Conservation (phyloP, 371 early-diverging fungal species). For the Nematocida sp. region DNA sequence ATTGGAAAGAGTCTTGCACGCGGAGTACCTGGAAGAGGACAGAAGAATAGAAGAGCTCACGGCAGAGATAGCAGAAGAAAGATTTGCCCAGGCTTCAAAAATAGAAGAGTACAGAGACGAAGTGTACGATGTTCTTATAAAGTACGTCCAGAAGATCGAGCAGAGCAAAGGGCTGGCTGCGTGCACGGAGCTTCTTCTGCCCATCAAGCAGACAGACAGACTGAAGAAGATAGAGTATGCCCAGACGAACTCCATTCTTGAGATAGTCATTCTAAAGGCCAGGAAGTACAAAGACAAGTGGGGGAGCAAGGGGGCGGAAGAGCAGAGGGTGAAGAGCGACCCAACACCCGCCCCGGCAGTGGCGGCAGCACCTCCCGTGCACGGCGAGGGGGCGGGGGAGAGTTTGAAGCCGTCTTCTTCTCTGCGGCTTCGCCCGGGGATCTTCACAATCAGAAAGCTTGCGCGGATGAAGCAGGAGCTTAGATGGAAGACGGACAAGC, state of each 20-base stretch:
- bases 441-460: conserved; percentile 33
- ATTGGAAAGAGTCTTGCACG: not conserved
- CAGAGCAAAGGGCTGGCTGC: not conserved
- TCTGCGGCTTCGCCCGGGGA: conserved; percentile 3
- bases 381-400: not conserved
- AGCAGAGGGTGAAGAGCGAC: not conserved
- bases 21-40: not conserved
- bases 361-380: not conserved
- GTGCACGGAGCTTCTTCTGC: not conserved
- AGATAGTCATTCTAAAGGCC: conserved; percentile 29
- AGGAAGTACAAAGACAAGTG: conserved; percentile 42
- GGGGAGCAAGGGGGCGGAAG: not conserved
- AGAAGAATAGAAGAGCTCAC: not conserved
- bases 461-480: conserved; percentile 5
- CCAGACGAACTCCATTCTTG: conserved; percentile 37
- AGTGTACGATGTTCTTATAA: conserved; percentile 4
- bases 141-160: conserved; percentile 38
- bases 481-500: not conserved
- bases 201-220: not conserved
- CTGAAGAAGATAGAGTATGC: conserved; percentile 7
- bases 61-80: not conserved
- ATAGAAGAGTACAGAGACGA: conserved; percentile 7
- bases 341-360: not conserved
- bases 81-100: not conserved
- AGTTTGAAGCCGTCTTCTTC: not conserved